These are phyloP conservation scores for Balakata baccata DNA, from an alignment of 345 rosid genomes.

Conservation along the genomic window DNA sequence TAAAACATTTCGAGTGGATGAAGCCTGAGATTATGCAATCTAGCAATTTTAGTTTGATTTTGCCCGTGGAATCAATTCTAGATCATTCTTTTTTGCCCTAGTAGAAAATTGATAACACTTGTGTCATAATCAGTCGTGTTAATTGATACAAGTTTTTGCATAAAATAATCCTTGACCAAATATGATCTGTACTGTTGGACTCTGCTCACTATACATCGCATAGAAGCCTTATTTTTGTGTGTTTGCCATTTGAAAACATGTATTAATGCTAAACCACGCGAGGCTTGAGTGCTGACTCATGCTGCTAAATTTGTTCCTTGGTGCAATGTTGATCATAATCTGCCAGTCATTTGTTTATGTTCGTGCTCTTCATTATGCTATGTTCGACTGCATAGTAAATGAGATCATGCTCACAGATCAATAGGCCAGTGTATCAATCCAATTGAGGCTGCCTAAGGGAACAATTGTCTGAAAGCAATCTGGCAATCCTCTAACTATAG, in stretches of 20 bases:
- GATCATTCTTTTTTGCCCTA: neutral
- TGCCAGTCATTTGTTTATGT: too few species aligned
- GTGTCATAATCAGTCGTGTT: neutral
- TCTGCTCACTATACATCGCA: too few species aligned
- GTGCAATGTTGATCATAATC: too few species aligned
- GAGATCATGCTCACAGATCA: neutral
- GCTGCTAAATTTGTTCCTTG: too few species aligned
- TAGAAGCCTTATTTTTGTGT: too few species aligned
- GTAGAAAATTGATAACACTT: neutral
- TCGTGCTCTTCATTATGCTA: too few species aligned
- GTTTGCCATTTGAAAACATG: too few species aligned
- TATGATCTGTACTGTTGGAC: too few species aligned
- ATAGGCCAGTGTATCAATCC: slow-evolving; percentile 5
- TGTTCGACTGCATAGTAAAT: too few species aligned
- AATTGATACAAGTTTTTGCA: neutral
- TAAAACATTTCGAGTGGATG: slow-evolving; percentile 19
- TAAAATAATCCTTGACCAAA: neutral
- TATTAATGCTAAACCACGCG: too few species aligned
- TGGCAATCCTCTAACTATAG: neutral
- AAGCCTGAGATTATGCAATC: neutral
- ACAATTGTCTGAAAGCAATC: slow-evolving; percentile 20
- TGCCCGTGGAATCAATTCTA: neutral
- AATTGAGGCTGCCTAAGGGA: slow-evolving; percentile 21
- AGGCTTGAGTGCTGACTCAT: too few species aligned
- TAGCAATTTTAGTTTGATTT: neutral